Percentiles rank a stretch among this genome's conserved stretches.
These are phyloP conservation scores for Mucor ambiguus DNA, from an alignment of 371 early-diverging fungal genomes.

Conservation along the genomic window DNA sequence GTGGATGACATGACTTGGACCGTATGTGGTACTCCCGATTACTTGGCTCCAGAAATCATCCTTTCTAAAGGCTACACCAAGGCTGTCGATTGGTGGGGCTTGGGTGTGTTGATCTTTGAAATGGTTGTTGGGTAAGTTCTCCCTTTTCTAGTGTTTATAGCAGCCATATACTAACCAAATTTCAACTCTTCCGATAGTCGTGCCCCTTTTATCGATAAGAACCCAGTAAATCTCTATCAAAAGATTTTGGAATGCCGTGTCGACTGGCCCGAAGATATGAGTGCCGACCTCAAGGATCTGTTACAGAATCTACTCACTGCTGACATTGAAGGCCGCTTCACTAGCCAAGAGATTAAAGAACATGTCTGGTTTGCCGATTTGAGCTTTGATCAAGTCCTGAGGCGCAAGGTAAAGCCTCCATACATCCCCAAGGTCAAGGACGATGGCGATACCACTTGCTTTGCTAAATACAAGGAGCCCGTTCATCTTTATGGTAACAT, in stretches of 20 bases:
- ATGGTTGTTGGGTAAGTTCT: slow-evolving; percentile 79
- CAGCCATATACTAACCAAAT: slow-evolving; percentile 41
- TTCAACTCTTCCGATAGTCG: slow-evolving; percentile 8
- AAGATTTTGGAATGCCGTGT: slow-evolving; percentile 74
- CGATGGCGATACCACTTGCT: slow-evolving; percentile 93
- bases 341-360: slow-evolving; percentile 86
- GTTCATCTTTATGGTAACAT: slow-evolving; percentile 56
- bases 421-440: slow-evolving; percentile 82
- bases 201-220: slow-evolving; percentile 96
- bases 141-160: neutral
- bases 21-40: slow-evolving; percentile 98
- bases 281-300: slow-evolving; percentile 87
- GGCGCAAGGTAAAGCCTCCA: slow-evolving; percentile 84
- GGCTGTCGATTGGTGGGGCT: slow-evolving; percentile 98
- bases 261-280: slow-evolving; percentile 84
- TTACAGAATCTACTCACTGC: slow-evolving; percentile 84
- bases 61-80: slow-evolving; percentile 95
- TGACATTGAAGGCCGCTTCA: slow-evolving; percentile 87
- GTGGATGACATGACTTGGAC: slow-evolving; percentile 95
- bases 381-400: slow-evolving; percentile 84
- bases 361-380: slow-evolving; percentile 96
- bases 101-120: slow-evolving; percentile 97
- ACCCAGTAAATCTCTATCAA: slow-evolving; percentile 83
- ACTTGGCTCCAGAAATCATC: slow-evolving; percentile 98
- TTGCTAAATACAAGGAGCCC: slow-evolving; percentile 91